Evolutionary conservation across 75 land plant species (phyloP).

Genomic region (Sequoiadendron giganteum): DNA sequence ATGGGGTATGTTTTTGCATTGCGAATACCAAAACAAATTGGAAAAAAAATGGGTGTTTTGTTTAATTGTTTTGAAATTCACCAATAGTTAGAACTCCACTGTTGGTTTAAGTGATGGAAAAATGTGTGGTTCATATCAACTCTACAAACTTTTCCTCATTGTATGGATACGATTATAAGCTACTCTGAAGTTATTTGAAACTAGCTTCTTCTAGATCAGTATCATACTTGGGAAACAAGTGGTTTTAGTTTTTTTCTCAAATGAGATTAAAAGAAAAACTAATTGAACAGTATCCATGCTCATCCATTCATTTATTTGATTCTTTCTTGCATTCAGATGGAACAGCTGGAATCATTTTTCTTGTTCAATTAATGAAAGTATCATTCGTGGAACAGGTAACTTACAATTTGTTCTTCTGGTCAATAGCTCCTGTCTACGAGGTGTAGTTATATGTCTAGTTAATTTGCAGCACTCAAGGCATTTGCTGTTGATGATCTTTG

Average conservation of each 20-base stretch:
- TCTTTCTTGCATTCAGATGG: slow-evolving; percentile 50
- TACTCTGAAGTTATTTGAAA: neutral
- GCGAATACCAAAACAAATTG: neutral
- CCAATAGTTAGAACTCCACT: neutral
- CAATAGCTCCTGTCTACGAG: slow-evolving; percentile 42
- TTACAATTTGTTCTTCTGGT: neutral
- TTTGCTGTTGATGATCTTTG: neutral
- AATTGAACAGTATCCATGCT: neutral
- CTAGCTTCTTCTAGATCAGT: neutral
- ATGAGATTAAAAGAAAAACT: neutral
- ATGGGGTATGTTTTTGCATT: neutral
- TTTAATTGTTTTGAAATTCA: neutral
- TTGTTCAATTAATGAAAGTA: slow-evolving; percentile 58
- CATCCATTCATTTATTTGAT: too few relatives aligned
- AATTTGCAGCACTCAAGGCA: neutral
- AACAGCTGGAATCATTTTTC: slow-evolving; percentile 86
- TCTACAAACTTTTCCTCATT: neutral
- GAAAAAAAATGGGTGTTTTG: neutral
- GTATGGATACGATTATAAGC: neutral
- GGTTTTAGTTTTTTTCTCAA: neutral
- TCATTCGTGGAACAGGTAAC: slow-evolving; percentile 68
- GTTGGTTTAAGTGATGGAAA: neutral
- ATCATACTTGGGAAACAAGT: neutral
- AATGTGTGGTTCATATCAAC: neutral
- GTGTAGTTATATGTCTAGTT: neutral